phyloP scores from a whole-genome alignment of 176 grass and related monocot genomes.

The Avena atlantica region DNA sequence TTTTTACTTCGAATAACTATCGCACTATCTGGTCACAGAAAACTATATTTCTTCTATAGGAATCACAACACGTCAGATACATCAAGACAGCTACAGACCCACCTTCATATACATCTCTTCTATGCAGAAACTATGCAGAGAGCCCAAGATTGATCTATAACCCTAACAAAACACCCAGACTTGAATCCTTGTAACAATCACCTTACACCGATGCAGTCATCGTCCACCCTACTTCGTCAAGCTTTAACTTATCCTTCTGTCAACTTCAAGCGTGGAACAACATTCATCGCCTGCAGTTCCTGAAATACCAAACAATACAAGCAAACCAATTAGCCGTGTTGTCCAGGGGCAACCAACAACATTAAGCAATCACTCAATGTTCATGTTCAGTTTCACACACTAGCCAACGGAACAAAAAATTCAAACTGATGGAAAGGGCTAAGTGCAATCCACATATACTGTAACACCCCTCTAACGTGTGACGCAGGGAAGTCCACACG shows the following conservation, averaged over 20 bases:
- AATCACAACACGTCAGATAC: neutral
- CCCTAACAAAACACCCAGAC: neutral
- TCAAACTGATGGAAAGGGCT: no score
- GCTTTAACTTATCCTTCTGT: constrained; percentile 57
- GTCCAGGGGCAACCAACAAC: neutral
- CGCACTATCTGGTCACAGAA: neutral
- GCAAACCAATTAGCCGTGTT: neutral
- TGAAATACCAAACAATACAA: constrained; percentile 35
- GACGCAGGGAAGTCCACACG: no score
- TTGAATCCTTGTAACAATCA: neutral
- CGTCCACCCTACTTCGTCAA: neutral
- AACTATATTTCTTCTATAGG: neutral
- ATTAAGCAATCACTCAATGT: neutral
- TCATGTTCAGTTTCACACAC: no score
- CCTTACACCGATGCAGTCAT: neutral
- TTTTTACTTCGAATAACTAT: neutral
- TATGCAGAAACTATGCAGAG: neutral
- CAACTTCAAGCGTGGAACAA: constrained; percentile 78
- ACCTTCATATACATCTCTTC: neutral
- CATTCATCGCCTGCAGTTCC: constrained; percentile 94
- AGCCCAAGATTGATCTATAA: neutral
- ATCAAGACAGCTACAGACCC: neutral
- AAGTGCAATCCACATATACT: no score
- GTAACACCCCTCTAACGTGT: no score
- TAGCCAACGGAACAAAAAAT: no score